Conservation (phyloP, 2,329 filamentous ascomycete genomes). For the Plenodomus tracheiphilus region DNA sequence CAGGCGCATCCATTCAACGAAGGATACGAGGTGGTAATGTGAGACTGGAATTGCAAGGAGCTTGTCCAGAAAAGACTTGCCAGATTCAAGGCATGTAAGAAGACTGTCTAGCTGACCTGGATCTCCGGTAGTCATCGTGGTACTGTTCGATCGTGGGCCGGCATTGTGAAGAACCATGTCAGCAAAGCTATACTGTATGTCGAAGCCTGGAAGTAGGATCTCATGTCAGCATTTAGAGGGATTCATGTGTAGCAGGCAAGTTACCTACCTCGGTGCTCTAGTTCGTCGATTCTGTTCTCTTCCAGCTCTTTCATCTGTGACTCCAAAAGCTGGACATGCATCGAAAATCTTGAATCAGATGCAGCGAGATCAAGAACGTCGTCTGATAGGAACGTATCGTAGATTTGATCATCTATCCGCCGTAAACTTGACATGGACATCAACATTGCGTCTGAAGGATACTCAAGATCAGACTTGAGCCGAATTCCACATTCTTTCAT, state of each 20-base stretch:
- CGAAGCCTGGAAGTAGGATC: conserved; percentile 10
- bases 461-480: conserved; percentile 14
- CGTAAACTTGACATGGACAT: conserved; percentile 15
- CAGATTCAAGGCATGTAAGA: conserved; percentile 58
- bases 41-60: conserved; percentile 70
- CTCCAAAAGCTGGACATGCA: conserved; percentile 20
- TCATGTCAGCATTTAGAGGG: neutral
- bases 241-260: neutral
- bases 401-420: conserved; percentile 25
- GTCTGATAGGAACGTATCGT: conserved; percentile 19
- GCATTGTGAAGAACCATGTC: conserved; percentile 18
- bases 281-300: neutral
- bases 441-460: conserved; percentile 18
- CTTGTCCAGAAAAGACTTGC: conserved; percentile 66
- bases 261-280: no score
- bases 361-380: conserved; percentile 16
- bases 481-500: conserved; percentile 15
- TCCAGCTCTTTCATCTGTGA: conserved; percentile 21
- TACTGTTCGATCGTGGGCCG: neutral
- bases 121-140: neutral
- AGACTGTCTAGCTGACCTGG: conserved; percentile 16
- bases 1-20: conserved; percentile 25
- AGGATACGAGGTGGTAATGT: conserved; percentile 21
- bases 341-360: conserved; percentile 18
- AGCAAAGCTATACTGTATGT: conserved; percentile 17